Evolutionary conservation across 345 rosid species (phyloP).

Genomic region (Limnanthes douglasii): DNA sequence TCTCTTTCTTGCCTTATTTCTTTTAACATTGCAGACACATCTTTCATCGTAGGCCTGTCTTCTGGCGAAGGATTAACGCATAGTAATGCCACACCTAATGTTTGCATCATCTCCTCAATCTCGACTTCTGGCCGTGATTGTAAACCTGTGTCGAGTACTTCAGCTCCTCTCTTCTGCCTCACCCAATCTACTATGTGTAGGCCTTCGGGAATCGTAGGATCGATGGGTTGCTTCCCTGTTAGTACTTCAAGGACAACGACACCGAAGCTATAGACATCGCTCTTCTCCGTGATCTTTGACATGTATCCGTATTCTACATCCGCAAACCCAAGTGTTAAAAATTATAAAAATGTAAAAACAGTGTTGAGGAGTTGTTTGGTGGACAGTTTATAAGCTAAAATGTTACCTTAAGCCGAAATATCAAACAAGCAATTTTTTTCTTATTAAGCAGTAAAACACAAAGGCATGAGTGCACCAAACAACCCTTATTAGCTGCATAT

Average conservation of each 20-base stretch:
- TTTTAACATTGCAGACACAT: constrained; percentile 50
- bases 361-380: too few species aligned
- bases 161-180: constrained; percentile 26
- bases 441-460: too few species aligned
- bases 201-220: constrained; percentile 67
- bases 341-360: too few species aligned
- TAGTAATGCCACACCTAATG: constrained; percentile 53
- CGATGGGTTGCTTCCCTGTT: constrained; percentile 88
- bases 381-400: too few species aligned
- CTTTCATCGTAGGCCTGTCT: constrained; percentile 67
- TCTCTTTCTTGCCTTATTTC: constrained; percentile 52
- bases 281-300: constrained; percentile 81
- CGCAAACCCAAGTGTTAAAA: background rate
- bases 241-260: constrained; percentile 65
- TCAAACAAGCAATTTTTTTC: too few species aligned
- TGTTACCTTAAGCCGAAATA: too few species aligned
- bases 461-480: too few species aligned
- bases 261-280: constrained; percentile 87
- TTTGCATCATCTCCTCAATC: constrained; percentile 51
- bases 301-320: constrained; percentile 69
- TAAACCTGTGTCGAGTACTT: constrained; percentile 30
- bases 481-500: too few species aligned
- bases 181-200: constrained; percentile 74
- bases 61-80: constrained; percentile 41
- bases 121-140: constrained; percentile 32